A percentile compares a stretch with the other conserved stretches of the same genome.
Evolutionary conservation across 352 stramenopile species (phyloP).

Genomic region (Phytophthora ohioensis): DNA sequence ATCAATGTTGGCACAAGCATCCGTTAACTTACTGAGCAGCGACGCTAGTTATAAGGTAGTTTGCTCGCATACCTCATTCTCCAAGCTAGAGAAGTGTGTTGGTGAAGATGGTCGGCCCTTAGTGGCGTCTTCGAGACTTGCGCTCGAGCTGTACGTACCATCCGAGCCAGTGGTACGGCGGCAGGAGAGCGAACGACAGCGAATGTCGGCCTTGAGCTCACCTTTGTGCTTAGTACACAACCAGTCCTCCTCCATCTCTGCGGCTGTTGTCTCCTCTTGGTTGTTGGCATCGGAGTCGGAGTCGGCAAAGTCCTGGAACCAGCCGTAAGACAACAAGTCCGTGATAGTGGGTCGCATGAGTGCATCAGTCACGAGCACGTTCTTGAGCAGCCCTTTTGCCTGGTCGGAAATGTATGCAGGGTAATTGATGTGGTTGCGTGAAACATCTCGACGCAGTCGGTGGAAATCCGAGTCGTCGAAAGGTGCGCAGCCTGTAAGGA

Average conservation of each 20-base stretch:
- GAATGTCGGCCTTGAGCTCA: constrained; percentile 25
- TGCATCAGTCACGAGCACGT: constrained; percentile 70
- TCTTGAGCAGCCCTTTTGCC: constrained; percentile 72
- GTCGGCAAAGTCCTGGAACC: constrained; percentile 47
- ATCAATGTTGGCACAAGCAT: constrained; percentile 8
- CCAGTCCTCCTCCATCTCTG: constrained; percentile 25
- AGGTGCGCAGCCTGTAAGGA: constrained; percentile 83
- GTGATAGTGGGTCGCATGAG: constrained; percentile 63
- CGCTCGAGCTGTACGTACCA: constrained; percentile 64
- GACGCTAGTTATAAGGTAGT: constrained; percentile 4
- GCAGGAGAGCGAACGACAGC: constrained; percentile 56
- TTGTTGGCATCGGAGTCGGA: constrained; percentile 16
- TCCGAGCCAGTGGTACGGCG: constrained; percentile 52
- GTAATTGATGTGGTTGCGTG: constrained; percentile 75
- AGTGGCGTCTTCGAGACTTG: constrained; percentile 62
- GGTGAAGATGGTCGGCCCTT: constrained; percentile 32
- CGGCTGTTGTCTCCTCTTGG: constrained; percentile 17
- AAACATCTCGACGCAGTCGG: constrained; percentile 68
- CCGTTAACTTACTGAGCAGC: constrained; percentile 28
- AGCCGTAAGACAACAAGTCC: constrained; percentile 71
- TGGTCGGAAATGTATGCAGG: constrained; percentile 67
- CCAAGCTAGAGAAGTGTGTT: constrained; percentile 29
- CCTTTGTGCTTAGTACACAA: constrained; percentile 27
- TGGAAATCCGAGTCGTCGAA: constrained; percentile 85
- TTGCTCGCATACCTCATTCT: constrained; percentile 16